These are phyloP conservation scores for Cephalotrichum gorgonifer DNA, from an alignment of 2,329 filamentous ascomycete genomes.

Conservation along the genomic window DNA sequence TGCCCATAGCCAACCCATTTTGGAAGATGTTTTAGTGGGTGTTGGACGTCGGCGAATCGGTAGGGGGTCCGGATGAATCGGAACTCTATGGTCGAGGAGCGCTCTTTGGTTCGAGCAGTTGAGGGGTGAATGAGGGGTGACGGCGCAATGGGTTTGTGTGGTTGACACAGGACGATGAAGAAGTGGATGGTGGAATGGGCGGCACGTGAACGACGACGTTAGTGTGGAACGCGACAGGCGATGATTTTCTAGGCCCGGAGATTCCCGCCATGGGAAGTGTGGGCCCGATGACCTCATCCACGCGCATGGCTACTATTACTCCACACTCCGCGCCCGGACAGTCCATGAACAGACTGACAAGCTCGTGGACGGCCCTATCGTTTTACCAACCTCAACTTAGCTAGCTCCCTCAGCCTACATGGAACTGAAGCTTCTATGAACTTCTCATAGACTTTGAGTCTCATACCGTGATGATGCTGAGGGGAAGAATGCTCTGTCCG, in stretches of 20 bases:
- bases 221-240: too few species aligned
- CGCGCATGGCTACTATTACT: too few species aligned
- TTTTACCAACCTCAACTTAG: not conserved
- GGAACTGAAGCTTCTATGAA: not conserved
- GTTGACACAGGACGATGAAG: too few species aligned
- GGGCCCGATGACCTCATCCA: constrained; percentile 2
- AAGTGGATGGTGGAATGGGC: too few species aligned
- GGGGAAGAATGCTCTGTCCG: not conserved
- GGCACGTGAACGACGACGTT: too few species aligned
- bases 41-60: not conserved
- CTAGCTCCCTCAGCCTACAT: not conserved
- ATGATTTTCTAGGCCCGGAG: not conserved
- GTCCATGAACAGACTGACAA: not conserved
- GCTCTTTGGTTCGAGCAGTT: too few species aligned
- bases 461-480: not conserved
- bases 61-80: not conserved
- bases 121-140: too few species aligned
- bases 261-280: not conserved
- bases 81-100: not conserved
- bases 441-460: not conserved
- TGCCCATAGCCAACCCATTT: constrained; percentile 55
- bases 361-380: not conserved
- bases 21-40: constrained; percentile 9
- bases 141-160: too few species aligned
- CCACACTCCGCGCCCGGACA: too few species aligned